Conservation (phyloP, 306 rosid species). For the Gastrolobium villosum region DNA sequence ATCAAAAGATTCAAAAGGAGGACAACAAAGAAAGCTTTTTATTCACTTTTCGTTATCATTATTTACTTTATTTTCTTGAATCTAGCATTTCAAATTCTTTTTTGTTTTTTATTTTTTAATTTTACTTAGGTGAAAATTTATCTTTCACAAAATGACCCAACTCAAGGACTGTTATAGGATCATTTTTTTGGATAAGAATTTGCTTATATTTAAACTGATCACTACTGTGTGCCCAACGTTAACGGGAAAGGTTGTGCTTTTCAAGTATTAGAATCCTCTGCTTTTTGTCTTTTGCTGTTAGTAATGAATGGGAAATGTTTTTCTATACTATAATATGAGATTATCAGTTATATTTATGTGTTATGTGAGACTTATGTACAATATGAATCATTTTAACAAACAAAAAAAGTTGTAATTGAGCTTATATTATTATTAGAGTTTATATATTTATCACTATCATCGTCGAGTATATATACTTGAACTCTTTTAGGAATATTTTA, state of each 20-base stretch:
- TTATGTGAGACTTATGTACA: not conserved
- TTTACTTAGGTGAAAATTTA: not conserved
- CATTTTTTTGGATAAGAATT: not conserved
- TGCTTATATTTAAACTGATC: not conserved
- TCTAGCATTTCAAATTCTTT: not conserved
- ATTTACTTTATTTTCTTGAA: not conserved
- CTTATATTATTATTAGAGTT: not conserved
- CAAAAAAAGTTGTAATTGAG: not conserved
- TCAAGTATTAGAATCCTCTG: slow-evolving; percentile 1
- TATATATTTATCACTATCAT: not conserved
- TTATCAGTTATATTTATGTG: not conserved
- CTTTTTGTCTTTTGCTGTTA: not conserved
- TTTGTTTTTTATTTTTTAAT: no score
- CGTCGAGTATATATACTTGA: not conserved
- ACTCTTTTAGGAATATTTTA: not conserved
- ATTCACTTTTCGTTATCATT: slow-evolving; percentile 14
- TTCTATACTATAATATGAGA: not conserved
- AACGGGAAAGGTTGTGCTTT: not conserved
- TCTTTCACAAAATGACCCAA: not conserved
- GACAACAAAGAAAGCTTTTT: slow-evolving; percentile 9
- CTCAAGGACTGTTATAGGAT: not conserved
- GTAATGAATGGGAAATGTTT: not conserved
- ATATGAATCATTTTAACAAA: not conserved
- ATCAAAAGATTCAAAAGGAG: slow-evolving; percentile 35
- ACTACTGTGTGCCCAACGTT: not conserved